Percentiles rank a stretch among this genome's conserved stretches.
These are phyloP conservation scores for Dryas alaskensis DNA, from an alignment of 306 rosid genomes.

Conservation along the genomic window DNA sequence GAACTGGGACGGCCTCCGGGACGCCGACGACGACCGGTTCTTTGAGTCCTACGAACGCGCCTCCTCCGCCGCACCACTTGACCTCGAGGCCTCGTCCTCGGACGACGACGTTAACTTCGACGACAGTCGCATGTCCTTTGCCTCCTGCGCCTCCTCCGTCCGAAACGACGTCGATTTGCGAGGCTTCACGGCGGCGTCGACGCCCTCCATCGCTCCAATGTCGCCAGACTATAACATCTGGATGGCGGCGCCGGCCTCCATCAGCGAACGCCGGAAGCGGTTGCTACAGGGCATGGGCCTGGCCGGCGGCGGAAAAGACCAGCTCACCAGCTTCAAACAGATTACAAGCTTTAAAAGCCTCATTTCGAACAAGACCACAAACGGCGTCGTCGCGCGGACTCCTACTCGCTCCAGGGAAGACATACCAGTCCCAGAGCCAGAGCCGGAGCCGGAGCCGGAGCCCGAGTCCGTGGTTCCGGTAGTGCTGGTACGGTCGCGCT, in stretches of 20 bases:
- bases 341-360: conserved; percentile 8
- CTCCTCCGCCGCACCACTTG: conserved; percentile 37
- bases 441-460: background rate
- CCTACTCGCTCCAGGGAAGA: background rate
- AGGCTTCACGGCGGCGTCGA: background rate
- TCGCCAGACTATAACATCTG: conserved; percentile 57
- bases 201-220: background rate
- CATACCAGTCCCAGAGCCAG: background rate
- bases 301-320: conserved; percentile 38
- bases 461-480: conserved; percentile 19
- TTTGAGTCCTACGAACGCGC: conserved; percentile 47
- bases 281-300: conserved; percentile 72
- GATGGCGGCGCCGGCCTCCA: conserved; percentile 75
- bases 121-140: conserved; percentile 56
- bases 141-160: conserved; percentile 47
- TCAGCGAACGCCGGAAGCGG: conserved; percentile 50
- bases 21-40: conserved; percentile 53
- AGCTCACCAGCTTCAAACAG: conserved; percentile 19
- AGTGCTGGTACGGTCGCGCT: conserved; percentile 59
- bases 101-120: conserved; percentile 45
- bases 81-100: conserved; percentile 46
- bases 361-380: conserved; percentile 16
- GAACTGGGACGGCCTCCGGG: conserved; percentile 58
- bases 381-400: background rate
- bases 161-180: conserved; percentile 20